Percentiles rank a stretch among this genome's conserved stretches.
phyloP scores from a whole-genome alignment of 768 basidiomycete genomes.

The Trametes elegans region DNA sequence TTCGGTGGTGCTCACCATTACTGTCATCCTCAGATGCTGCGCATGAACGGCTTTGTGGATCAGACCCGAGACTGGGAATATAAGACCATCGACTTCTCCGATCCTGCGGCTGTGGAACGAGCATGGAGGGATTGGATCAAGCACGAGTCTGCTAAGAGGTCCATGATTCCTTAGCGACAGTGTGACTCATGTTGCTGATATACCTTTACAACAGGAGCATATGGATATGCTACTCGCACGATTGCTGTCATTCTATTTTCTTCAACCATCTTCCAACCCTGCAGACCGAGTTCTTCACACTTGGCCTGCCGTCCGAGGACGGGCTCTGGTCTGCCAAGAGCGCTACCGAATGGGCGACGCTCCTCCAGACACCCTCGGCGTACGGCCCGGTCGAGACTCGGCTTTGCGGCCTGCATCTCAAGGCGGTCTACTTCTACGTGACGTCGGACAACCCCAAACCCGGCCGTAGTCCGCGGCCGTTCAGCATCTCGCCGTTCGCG shows the following conservation, averaged over 20 bases:
- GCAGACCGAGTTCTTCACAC: conserved; percentile 43
- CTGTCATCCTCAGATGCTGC: conserved; percentile 32
- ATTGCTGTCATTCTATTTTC: conserved; percentile 54
- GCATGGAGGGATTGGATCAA: conserved; percentile 58
- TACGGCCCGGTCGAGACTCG: conserved; percentile 27
- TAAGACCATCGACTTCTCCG: conserved; percentile 27
- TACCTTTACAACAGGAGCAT: conserved; percentile 25
- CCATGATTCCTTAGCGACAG: conserved; percentile 19
- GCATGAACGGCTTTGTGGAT: conserved; percentile 41
- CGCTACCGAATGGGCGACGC: conserved; percentile 47
- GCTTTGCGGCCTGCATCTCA: conserved; percentile 27
- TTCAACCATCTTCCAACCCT: conserved; percentile 51
- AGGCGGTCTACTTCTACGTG: conserved; percentile 24
- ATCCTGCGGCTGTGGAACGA: conserved; percentile 35
- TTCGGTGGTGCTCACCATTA: not conserved
- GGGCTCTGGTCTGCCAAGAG: conserved; percentile 50
- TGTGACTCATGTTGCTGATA: not conserved
- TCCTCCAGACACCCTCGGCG: conserved; percentile 39
- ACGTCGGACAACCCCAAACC: conserved; percentile 20
- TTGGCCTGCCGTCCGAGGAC: conserved; percentile 57
- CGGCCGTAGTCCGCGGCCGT: conserved; percentile 12
- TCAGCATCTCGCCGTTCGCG: conserved; percentile 28
- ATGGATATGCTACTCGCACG: conserved; percentile 52
- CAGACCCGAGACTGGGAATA: conserved; percentile 43
- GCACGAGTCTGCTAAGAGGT: conserved; percentile 60